Base-by-base conservation (phyloP, 805 yeast species). In the Limtongia smithiae region DNA sequence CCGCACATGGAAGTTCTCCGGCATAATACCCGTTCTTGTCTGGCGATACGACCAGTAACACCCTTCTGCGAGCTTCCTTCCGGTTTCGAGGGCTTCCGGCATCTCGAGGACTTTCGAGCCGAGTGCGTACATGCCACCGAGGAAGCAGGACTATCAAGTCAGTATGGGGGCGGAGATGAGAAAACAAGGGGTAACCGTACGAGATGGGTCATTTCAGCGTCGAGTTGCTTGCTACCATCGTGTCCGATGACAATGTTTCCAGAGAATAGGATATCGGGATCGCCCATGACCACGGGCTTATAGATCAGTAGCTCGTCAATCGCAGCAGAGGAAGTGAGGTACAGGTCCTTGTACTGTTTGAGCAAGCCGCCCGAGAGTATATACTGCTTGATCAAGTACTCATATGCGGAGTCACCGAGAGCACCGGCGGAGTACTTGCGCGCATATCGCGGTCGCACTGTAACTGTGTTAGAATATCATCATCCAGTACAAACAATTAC, bases 41-140 rank as follows among this genome's bases (percentile, higher is more conserved):
- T 58, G 35, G 20, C 71, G 63, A 43, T 71, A 71, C 31, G 79
- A 60, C 53, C 72, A 64, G 36, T 68, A 70, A 59, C 83, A 79
- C 5, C 82, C 81, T 37, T 70, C 62, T 0, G 81, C 70, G 8
- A 80, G 49, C 34, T 69, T 63, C 18, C 62, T 65, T 3, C 77
- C 82, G n/a, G 68, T 51, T 12, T 65, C 65, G 41, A 72, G 51
- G 49, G 74, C 74, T 27, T 60, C 62, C 5, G 70, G 67, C 9
- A 68, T 57, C 21, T 58, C 60, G 17, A 78, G 68, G 1, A 76
- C 47, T 39, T 65, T 71, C 4, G 77, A 67, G 1, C 77, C 78
- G 22, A 78, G 59, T 0, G 77, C 77, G 58, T 74, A 67, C 72
- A 76, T 76, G 2, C 81, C 78, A 14, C 81, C 82, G 3, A 77